Evolutionary conservation across 345 rosid genomes (phyloP), one percentile per base, ranked within the genome.

Genomic region (Gossypium anomalum): DNA sequence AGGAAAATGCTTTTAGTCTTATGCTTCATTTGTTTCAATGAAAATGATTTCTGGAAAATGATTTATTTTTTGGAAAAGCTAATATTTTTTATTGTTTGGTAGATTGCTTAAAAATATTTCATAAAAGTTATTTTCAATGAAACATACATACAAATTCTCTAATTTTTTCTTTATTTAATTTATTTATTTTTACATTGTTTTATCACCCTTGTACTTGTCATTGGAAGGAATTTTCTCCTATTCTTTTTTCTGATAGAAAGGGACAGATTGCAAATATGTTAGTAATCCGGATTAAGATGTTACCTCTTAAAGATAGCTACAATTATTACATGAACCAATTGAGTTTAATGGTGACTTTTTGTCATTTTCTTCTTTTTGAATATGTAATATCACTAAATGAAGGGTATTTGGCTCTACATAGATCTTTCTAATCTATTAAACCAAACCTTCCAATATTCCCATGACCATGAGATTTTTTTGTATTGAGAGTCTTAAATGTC

Each of bases 11-110:
- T 59, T 16, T 7, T 7, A 34, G 38, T 34, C 1, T 4, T 34
- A 34, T 4, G 5, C 0, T 29, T 0, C 0, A 0, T 29, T 29
- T 29, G 5, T 29, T 29, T 29, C 38, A 29, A 0, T 29, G 0
- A 29, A 29, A 29, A 29, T 0, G 0, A 27, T 27, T 27, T 25
- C 2, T 27, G 0, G 29, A 27, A 27, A 27, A 27, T 27, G 0
- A 34, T 34, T 34, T 34, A 34, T 34, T 34, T 34, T 29, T 0
- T 3, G 0, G 3, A 29, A 27, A 29, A 3, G 0, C 0, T 29
- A 29, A 29, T 29, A 29, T 29, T 29, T 29, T 29, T 27, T 29
- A 0, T 29, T 4, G 1, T 29, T 4, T 34, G 6, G 1, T 34
- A 34, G 6, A 34, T 34, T 4, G 4, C 6, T 34, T 34, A 34